Evolutionary conservation across 1,284 basidiomycete genomes (phyloP), one percentile per base, ranked within the genome.

Genomic region (Inonotus hispidus): DNA sequence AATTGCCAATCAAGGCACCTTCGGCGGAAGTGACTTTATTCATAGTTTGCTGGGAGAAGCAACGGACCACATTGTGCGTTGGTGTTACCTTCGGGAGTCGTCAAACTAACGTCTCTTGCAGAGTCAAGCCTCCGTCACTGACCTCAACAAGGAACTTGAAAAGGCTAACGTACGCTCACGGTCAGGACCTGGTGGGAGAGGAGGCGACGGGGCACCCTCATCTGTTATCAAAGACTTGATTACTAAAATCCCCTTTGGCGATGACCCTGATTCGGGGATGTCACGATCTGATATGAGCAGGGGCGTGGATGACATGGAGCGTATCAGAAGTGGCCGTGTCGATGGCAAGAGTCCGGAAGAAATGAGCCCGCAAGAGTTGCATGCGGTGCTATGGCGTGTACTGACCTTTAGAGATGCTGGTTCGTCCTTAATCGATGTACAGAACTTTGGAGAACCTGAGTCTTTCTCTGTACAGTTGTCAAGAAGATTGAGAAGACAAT

Each of bases 401-500:
- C 74, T 97, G 68, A 85, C 81, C 50, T 95, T 95, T 74, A 81
- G 93, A 56, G 95, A 98, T 74, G 83, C 82, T 21, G 81, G 87
- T 77, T 59, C 50, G 63, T n/a, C 64, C 54, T 25, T 16, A n/a
- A 46, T 41, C 59, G 14, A 37, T n/a, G 14, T 73, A 21, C 32
- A 70, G 65, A 7, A 4, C n/a, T 52, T 16, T 5, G 2, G 16
- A 32, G 27, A 52, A 14, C 16, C n/a, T 4, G 38, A 53, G n/a
- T 19, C 50, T 27, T 23, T 23, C 16, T 19, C 29, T 46, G 21
- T 37, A n/a, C 53, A 84, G 84, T 90, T 19, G 84, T 87, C 71
- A 96, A 95, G 82, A 88, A 85, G 71, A 93, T 98, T 60, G 85
- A 88, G 69, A 84, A 82, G 66, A 95, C 88, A 0, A 94, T 97